phyloP scores from a whole-genome alignment of 2,329 filamentous ascomycete species.

The Claviceps humidiphila region DNA sequence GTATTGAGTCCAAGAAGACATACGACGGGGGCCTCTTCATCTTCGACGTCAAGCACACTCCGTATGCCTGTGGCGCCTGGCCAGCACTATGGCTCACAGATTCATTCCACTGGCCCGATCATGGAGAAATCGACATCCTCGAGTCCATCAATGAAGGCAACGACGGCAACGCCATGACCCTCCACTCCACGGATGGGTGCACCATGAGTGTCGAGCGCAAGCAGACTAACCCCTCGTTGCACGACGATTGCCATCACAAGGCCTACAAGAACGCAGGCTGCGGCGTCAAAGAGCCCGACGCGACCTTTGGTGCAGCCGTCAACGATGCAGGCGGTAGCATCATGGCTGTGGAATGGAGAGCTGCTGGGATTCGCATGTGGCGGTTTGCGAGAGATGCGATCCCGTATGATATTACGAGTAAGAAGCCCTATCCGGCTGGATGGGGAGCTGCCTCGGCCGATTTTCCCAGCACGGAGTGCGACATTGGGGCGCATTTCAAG shows the following conservation, averaged over 20 bases:
- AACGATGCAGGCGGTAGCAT: conserved; percentile 43
- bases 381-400: conserved; percentile 37
- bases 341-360: conserved; percentile 48
- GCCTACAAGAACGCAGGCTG: conserved; percentile 44
- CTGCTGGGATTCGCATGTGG: conserved; percentile 50
- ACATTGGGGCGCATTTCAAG: conserved; percentile 44
- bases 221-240: conserved; percentile 31
- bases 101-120: conserved; percentile 43
- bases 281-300: conserved; percentile 29
- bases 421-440: conserved; percentile 42
- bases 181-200: conserved; percentile 42
- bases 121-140: conserved; percentile 53
- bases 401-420: conserved; percentile 36
- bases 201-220: conserved; percentile 40
- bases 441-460: conserved; percentile 53
- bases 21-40: conserved; percentile 54
- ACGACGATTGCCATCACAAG: conserved; percentile 36
- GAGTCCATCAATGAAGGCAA: conserved; percentile 42
- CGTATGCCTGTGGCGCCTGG: conserved; percentile 51
- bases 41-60: conserved; percentile 52
- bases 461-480: conserved; percentile 49
- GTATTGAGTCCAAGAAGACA: conserved; percentile 44
- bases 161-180: conserved; percentile 43
- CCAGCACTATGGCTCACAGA: conserved; percentile 55
- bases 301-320: conserved; percentile 36